These are phyloP conservation scores for Saposhnikovia divaricata DNA, from an alignment of 129 eudicot genomes.

Conservation along the genomic window DNA sequence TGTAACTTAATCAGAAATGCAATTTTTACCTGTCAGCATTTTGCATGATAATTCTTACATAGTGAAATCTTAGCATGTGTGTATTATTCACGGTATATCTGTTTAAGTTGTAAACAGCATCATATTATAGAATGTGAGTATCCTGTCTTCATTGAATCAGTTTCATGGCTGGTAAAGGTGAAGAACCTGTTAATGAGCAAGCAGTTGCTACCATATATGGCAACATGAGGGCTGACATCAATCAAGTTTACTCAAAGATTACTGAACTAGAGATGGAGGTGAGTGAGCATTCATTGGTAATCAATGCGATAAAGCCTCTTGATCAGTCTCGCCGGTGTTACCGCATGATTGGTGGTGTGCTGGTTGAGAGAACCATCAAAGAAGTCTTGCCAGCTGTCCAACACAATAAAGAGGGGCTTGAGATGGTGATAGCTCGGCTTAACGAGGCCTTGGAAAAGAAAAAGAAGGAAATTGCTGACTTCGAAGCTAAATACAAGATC, in stretches of 20 bases:
- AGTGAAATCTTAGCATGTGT: not conserved
- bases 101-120: not conserved
- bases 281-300: conserved; percentile 81
- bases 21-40: not conserved
- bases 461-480: conserved; percentile 72
- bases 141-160: conserved; percentile 1
- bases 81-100: not conserved
- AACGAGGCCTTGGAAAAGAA: conserved; percentile 76
- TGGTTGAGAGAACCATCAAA: conserved; percentile 86
- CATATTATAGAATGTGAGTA: not conserved
- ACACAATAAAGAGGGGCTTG: conserved; percentile 82
- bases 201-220: conserved; percentile 78
- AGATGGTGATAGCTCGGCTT: conserved; percentile 72
- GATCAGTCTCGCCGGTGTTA: conserved; percentile 77
- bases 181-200: conserved; percentile 80
- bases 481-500: conserved; percentile 84
- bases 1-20: not conserved
- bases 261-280: conserved; percentile 97
- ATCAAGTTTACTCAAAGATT: conserved; percentile 85
- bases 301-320: conserved; percentile 78
- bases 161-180: conserved; percentile 49
- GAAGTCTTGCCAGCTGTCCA: conserved; percentile 94
- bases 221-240: conserved; percentile 62
- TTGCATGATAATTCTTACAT: not conserved
- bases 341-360: conserved; percentile 98